Evolutionary conservation across 306 rosid species (phyloP).

Genomic region (Medicago arabica): DNA sequence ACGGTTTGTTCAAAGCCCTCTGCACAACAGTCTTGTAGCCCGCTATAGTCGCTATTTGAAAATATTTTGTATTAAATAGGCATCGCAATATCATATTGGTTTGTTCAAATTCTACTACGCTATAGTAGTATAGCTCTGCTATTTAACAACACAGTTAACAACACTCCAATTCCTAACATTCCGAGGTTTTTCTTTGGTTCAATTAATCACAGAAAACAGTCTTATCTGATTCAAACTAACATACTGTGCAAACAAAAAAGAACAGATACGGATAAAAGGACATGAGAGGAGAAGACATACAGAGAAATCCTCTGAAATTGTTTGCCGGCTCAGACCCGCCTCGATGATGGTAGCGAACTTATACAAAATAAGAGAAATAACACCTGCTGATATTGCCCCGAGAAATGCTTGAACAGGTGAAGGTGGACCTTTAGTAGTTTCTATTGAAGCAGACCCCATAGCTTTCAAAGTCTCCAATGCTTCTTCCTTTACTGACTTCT

Average conservation of each 20-base stretch:
- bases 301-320: slow-evolving; percentile 81
- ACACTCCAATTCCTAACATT: slow-evolving; percentile 18
- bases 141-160: background rate
- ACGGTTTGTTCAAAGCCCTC: background rate
- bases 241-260: slow-evolving; percentile 26
- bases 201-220: slow-evolving; percentile 8
- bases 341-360: slow-evolving; percentile 87
- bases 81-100: background rate
- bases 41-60: background rate
- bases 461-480: slow-evolving; percentile 82
- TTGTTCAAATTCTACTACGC: background rate
- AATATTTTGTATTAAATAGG: background rate
- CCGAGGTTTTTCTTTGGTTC: slow-evolving; percentile 3
- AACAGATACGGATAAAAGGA: slow-evolving; percentile 26
- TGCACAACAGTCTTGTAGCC: background rate
- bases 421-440: slow-evolving; percentile 59
- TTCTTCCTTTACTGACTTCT: slow-evolving; percentile 74
- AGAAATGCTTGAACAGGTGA: slow-evolving; percentile 80
- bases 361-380: slow-evolving; percentile 78
- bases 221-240: slow-evolving; percentile 15
- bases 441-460: slow-evolving; percentile 63
- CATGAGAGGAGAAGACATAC: slow-evolving; percentile 53
- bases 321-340: slow-evolving; percentile 77
- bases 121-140: no score
- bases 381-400: slow-evolving; percentile 86